A percentile compares a stretch with the other conserved stretches of the same genome.
Conservation (phyloP, 768 basidiomycete genomes). For the Dioszegia crocea region DNA sequence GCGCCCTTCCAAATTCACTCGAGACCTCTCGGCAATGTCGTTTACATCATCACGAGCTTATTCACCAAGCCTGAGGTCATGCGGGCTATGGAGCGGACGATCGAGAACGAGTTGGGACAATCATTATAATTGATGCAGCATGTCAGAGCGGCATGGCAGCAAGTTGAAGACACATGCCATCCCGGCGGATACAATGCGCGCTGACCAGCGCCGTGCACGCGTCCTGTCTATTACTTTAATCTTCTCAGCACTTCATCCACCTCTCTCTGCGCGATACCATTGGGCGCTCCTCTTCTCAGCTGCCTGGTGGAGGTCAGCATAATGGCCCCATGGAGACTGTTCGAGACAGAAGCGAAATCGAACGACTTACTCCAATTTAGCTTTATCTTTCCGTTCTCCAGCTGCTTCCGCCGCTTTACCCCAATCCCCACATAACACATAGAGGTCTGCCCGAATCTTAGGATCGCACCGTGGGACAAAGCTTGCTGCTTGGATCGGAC, state of each 20-base stretch:
- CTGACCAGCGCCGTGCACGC: too few relatives aligned
- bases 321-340: not conserved
- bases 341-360: not conserved
- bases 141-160: too few relatives aligned
- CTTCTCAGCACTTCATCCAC: conserved; percentile 52
- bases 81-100: conserved; percentile 53
- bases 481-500: conserved; percentile 63
- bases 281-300: conserved; percentile 69
- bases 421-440: conserved; percentile 88
- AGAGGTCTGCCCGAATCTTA: conserved; percentile 75
- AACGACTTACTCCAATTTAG: conserved; percentile 70
- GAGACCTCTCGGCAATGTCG: conserved; percentile 74
- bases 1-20: conserved; percentile 69
- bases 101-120: conserved; percentile 40
- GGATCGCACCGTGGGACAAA: conserved; percentile 84
- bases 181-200: too few relatives aligned
- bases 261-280: conserved; percentile 73
- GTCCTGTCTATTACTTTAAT: conserved; percentile 15
- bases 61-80: conserved; percentile 42
- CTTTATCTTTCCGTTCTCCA: conserved; percentile 81
- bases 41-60: conserved; percentile 48
- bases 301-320: conserved; percentile 54
- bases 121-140: too few relatives aligned
- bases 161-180: too few relatives aligned
- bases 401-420: conserved; percentile 78